These are phyloP conservation scores for Nakataea oryzae DNA, from an alignment of 2,329 filamentous ascomycete genomes.

Conservation along the genomic window DNA sequence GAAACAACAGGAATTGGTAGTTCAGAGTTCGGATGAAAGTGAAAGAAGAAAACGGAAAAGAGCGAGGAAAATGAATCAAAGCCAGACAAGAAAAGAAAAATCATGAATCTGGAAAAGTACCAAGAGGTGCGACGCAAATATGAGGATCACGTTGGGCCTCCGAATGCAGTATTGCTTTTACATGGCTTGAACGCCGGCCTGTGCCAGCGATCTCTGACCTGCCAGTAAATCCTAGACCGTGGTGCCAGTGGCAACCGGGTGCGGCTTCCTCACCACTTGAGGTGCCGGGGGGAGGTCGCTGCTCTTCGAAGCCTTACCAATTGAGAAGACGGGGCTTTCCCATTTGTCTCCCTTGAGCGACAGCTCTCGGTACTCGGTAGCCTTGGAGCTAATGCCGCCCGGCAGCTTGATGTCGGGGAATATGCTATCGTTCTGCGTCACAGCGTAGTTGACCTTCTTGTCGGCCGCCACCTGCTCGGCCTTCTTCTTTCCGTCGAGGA, in stretches of 20 bases:
- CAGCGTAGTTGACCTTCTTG: slow-evolving; percentile 71
- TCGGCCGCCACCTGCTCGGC: slow-evolving; percentile 48
- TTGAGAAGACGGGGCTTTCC: slow-evolving; percentile 88
- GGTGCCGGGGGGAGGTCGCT: slow-evolving; percentile 56
- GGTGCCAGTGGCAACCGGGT: slow-evolving; percentile 9
- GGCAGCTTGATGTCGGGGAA: slow-evolving; percentile 83
- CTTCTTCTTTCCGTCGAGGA: slow-evolving; percentile 71
- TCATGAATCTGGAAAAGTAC: neutral
- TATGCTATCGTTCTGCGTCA: slow-evolving; percentile 77
- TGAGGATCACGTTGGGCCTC: neutral
- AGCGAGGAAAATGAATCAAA: neutral
- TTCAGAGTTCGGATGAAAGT: neutral
- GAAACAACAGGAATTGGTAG: neutral
- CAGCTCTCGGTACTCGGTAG: slow-evolving; percentile 84
- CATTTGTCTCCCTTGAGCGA: slow-evolving; percentile 83
- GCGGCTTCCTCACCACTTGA: slow-evolving; percentile 36
- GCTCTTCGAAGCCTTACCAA: slow-evolving; percentile 68
- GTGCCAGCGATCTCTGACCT: neutral
- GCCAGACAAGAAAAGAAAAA: too few relatives aligned
- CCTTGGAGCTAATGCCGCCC: slow-evolving; percentile 84
- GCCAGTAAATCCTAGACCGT: neutral
- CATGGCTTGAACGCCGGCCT: neutral
- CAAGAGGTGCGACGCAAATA: neutral
- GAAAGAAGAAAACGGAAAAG: neutral
- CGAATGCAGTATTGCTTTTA: neutral